Evolutionary conservation across 2,329 filamentous ascomycete species (phyloP).

Genomic region (Diaporthe vexans): DNA sequence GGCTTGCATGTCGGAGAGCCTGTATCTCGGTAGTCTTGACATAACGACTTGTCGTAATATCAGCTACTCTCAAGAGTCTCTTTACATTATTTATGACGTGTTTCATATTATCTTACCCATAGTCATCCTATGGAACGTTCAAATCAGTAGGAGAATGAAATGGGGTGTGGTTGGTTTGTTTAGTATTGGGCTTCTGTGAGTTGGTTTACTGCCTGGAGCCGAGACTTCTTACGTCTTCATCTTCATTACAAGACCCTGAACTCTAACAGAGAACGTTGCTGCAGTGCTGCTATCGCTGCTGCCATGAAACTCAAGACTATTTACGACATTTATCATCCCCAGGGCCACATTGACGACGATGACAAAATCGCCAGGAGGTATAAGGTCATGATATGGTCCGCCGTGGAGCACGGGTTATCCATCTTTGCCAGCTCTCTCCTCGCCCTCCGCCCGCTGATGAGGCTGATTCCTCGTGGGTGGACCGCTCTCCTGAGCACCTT

Average conservation of each 20-base stretch:
- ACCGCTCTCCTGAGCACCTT: not conserved
- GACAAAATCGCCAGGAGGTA: not conserved
- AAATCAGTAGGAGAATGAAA: conserved; percentile 20
- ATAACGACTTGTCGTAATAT: conserved; percentile 2
- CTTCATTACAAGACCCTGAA: not conserved
- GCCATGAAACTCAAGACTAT: conserved; percentile 34
- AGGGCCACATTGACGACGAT: not conserved
- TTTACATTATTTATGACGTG: conserved; percentile 34
- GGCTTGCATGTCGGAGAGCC: conserved; percentile 10
- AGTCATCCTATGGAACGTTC: conserved; percentile 32
- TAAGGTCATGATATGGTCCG: conserved; percentile 34
- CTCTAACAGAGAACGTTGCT: not conserved
- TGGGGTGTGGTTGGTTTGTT: conserved; percentile 32
- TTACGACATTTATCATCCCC: not conserved
- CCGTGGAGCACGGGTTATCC: conserved; percentile 36
- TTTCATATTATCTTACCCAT: conserved; percentile 35
- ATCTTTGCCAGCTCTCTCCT: conserved; percentile 39
- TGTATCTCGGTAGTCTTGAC: not conserved
- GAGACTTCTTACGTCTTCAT: no score
- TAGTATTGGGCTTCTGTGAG: conserved; percentile 39
- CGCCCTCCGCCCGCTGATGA: conserved; percentile 35
- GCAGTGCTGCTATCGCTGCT: conserved; percentile 31
- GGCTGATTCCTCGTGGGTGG: conserved; percentile 9
- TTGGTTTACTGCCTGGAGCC: not conserved
- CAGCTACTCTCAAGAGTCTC: conserved; percentile 35